Conservation (phyloP, 228 moss, liverwort and hornwort species). For the Sphagnum fallax region DNA sequence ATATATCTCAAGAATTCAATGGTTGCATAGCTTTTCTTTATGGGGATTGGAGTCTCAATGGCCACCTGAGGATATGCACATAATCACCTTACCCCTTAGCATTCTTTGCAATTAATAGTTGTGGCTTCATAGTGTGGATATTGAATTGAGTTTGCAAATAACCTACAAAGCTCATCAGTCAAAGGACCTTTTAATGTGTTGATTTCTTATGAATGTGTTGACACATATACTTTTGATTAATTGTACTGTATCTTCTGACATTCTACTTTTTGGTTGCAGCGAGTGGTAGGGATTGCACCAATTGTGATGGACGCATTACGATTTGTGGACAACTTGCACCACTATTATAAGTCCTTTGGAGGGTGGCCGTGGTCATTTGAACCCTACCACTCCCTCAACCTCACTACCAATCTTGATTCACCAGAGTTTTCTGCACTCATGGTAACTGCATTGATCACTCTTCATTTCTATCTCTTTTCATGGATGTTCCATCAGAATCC, state of each 20-base stretch:
- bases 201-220: neutral
- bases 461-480: neutral
- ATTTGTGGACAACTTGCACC: slow-evolving; percentile 67
- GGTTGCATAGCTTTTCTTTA: too few species aligned
- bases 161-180: too few species aligned
- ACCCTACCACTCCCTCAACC: slow-evolving; percentile 55
- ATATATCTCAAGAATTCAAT: too few species aligned
- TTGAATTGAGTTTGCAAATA: too few species aligned
- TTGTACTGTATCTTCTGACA: too few species aligned
- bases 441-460: slow-evolving; percentile 28
- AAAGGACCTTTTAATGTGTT: too few species aligned
- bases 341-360: slow-evolving; percentile 75
- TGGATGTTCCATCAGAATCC: too few species aligned
- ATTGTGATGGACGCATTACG: slow-evolving; percentile 88
- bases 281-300: slow-evolving; percentile 87
- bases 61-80: too few species aligned
- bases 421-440: slow-evolving; percentile 66
- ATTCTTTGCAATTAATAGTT: too few species aligned
- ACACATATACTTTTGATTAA: neutral
- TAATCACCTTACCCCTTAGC: too few species aligned
- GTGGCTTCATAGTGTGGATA: too few species aligned
- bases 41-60: too few species aligned
- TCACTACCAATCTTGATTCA: slow-evolving; percentile 69
- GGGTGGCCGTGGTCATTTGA: slow-evolving; percentile 84
- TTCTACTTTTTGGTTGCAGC: slow-evolving; percentile 27